Evolutionary conservation across 345 rosid species (phyloP).

Genomic region (Physaria fendleri): DNA sequence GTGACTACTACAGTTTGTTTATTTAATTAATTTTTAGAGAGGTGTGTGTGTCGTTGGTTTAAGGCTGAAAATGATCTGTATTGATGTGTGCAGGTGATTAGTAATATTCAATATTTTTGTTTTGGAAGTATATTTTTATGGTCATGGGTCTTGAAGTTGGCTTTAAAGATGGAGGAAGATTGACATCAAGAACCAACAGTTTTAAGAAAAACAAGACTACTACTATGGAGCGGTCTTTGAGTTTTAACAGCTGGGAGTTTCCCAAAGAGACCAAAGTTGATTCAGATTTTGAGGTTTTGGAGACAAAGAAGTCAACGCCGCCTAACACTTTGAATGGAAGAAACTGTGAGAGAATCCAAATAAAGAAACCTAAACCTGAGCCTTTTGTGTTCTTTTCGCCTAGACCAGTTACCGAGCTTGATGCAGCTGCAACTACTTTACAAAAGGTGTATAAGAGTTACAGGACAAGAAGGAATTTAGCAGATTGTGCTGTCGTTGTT

Average conservation of each 20-base stretch:
- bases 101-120: constrained; percentile 10
- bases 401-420: constrained; percentile 49
- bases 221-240: constrained; percentile 32
- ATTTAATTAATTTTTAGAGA: not conserved
- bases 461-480: constrained; percentile 76
- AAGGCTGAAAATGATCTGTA: constrained; percentile 10
- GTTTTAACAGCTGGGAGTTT: constrained; percentile 45
- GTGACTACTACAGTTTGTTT: not conserved
- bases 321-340: constrained; percentile 22
- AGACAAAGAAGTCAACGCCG: constrained; percentile 21
- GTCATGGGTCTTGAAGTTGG: constrained; percentile 40
- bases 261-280: constrained; percentile 20
- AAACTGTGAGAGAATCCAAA: constrained; percentile 27
- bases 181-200: constrained; percentile 33
- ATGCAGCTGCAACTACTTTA: constrained; percentile 69
- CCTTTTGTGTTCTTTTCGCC: constrained; percentile 48
- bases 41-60: not conserved
- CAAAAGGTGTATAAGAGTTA: constrained; percentile 92
- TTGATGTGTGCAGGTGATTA: constrained; percentile 21
- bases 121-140: constrained; percentile 13
- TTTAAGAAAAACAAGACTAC: constrained; percentile 27
- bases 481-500: constrained; percentile 63
- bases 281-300: constrained; percentile 1
- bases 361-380: constrained; percentile 47
- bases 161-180: constrained; percentile 24